Conservation (phyloP, 176 grass and related monocot genomes). For the Cenchrus fungigraminus region DNA sequence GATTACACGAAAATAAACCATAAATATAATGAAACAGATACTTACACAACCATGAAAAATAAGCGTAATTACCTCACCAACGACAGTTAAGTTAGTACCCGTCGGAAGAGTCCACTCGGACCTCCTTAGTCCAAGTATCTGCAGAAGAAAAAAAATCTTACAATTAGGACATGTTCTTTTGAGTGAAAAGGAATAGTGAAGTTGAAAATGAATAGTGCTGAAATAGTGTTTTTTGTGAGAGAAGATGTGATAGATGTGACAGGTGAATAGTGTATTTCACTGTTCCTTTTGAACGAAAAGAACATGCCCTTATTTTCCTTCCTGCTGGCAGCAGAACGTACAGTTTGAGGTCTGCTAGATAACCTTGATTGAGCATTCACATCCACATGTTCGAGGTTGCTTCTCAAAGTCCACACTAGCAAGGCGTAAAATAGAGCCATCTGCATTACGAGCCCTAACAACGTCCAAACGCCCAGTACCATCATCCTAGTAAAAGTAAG, state of each 20-base stretch:
- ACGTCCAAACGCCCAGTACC: conserved; percentile 56
- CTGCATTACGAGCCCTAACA: conserved; percentile 47
- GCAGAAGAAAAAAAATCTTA: conserved; percentile 28
- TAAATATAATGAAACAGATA: conserved; percentile 5
- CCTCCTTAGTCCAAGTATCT: conserved; percentile 68
- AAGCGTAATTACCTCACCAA: conserved; percentile 60
- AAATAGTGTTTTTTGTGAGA: too few relatives aligned
- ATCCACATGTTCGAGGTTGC: conserved; percentile 52
- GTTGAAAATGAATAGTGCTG: too few relatives aligned
- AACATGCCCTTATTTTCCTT: neutral
- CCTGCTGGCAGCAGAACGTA: neutral
- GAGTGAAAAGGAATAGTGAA: too few relatives aligned
- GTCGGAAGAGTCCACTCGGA: conserved; percentile 65
- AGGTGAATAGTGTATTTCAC: too few relatives aligned
- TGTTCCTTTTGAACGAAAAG: too few relatives aligned
- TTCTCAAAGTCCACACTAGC: conserved; percentile 66
- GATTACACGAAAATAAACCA: neutral
- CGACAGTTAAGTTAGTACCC: conserved; percentile 56
- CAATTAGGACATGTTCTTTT: neutral
- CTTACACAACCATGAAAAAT: neutral
- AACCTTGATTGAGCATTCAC: conserved; percentile 65
- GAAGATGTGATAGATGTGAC: too few relatives aligned
- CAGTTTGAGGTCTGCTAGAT: conserved; percentile 16
- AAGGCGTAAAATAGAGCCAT: conserved; percentile 48
- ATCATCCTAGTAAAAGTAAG: conserved; percentile 55